phyloP scores from a whole-genome alignment of 805 yeast genomes.

The Saccharomyces cerevisiae region DNA sequence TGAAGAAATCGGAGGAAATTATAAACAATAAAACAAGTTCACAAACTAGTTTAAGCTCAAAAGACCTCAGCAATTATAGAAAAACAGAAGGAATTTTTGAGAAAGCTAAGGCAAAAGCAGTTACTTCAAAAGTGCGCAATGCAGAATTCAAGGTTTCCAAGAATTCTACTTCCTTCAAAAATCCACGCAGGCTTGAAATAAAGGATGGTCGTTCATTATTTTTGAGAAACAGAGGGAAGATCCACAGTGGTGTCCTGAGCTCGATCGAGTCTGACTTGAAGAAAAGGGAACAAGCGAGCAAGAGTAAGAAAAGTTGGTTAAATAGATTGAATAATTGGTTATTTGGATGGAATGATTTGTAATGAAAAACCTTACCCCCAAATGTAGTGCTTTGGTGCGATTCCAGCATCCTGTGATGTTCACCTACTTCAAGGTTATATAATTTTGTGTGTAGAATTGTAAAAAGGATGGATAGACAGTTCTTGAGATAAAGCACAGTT shows the following conservation, averaged over 20 bases:
- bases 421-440: not conserved
- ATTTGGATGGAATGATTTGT: constrained; percentile 49
- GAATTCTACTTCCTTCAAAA: not conserved
- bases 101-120: not conserved
- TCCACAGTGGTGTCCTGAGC: not conserved
- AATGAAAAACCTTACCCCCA: constrained; percentile 35
- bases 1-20: constrained; percentile 21
- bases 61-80: not conserved
- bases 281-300: not conserved
- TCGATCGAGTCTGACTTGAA: not conserved
- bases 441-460: not conserved
- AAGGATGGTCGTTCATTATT: constrained; percentile 39
- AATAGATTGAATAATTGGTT: constrained; percentile 38
- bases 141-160: not conserved
- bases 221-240: constrained; percentile 17
- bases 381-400: not conserved
- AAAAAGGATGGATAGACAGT: not conserved
- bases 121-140: not conserved
- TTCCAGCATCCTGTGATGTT: not conserved
- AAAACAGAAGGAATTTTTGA: not conserved
- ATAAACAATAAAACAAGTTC: not conserved
- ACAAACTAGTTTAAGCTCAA: constrained; percentile 24
- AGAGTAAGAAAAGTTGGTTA: constrained; percentile 14
- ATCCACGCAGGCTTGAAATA: constrained; percentile 28
- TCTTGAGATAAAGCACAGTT: not conserved